Conservation (phyloP, 202 grass and related monocot genomes). For the Panicum hallii region DNA sequence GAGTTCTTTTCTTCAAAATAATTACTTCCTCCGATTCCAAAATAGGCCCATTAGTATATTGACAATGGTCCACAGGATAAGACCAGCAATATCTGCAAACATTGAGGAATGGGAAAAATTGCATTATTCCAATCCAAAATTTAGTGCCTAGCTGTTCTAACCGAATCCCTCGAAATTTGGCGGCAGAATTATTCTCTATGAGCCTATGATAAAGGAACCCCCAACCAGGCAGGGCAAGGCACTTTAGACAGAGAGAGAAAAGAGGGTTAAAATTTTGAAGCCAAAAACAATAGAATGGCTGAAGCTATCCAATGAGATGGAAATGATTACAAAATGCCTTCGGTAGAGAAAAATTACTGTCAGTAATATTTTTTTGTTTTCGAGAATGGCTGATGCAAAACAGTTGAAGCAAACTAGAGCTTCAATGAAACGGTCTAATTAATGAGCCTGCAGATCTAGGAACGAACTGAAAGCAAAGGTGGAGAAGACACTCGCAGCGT, state of each 20-base stretch:
- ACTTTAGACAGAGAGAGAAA: neutral
- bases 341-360: neutral
- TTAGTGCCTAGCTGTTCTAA: neutral
- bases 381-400: neutral
- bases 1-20: neutral
- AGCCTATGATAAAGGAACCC: neutral
- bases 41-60: neutral
- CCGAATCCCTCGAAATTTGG: neutral
- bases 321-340: neutral
- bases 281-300: neutral
- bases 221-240: neutral
- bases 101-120: neutral
- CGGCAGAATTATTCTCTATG: slow-evolving; percentile 8
- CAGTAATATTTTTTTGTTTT: neutral
- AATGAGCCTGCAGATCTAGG: slow-evolving; percentile 3
- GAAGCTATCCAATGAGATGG: neutral
- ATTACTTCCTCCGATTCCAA: neutral
- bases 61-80: no score
- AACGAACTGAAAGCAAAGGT: neutral
- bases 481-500: neutral
- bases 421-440: neutral
- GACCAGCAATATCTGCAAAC: neutral
- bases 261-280: neutral
- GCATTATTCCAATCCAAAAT: neutral
- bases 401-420: neutral